Conservation (phyloP, 2,329 filamentous ascomycete genomes). For the Fusarium oxysporum region DNA sequence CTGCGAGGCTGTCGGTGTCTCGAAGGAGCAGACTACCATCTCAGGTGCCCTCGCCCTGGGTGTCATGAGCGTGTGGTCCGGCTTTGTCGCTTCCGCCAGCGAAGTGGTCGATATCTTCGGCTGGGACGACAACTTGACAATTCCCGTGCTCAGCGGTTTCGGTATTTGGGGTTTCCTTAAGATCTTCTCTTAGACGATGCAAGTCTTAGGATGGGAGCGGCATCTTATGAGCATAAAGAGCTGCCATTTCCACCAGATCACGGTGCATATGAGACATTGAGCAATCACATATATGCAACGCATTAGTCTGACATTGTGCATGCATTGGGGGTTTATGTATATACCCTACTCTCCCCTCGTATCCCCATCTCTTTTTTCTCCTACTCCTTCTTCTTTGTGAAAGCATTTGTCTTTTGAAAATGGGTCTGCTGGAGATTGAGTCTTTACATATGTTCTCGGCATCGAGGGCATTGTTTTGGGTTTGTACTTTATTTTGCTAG, state of each 20-base stretch:
- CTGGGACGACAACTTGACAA: constrained; percentile 98
- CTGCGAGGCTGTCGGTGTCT: constrained; percentile 71
- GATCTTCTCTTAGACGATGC: constrained; percentile 72
- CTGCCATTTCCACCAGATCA: neutral
- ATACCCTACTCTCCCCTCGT: constrained; percentile 13
- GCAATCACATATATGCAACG: constrained; percentile 16
- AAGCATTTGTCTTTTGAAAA: constrained; percentile 18
- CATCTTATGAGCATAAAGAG: constrained; percentile 5
- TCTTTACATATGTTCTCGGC: constrained; percentile 1
- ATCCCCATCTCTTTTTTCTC: constrained; percentile 24
- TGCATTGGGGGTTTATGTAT: constrained; percentile 15
- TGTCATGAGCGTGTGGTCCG: constrained; percentile 86
- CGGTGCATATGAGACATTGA: constrained; percentile 25
- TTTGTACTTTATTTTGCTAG: constrained; percentile 39
- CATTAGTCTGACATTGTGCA: constrained; percentile 32
- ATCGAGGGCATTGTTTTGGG: constrained; percentile 18
- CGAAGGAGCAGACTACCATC: constrained; percentile 69
- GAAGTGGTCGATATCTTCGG: constrained; percentile 93
- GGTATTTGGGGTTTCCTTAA: constrained; percentile 94
- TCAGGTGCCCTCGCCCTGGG: constrained; percentile 79
- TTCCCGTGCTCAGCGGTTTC: constrained; percentile 88
- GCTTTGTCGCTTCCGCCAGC: constrained; percentile 87
- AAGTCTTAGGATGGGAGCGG: neutral
- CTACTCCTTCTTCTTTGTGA: constrained; percentile 25
- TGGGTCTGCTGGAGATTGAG: constrained; percentile 17